Evolutionary conservation across 495 filamentous ascomycete species (phyloP).

Genomic region (Coniosporium apollinis): DNA sequence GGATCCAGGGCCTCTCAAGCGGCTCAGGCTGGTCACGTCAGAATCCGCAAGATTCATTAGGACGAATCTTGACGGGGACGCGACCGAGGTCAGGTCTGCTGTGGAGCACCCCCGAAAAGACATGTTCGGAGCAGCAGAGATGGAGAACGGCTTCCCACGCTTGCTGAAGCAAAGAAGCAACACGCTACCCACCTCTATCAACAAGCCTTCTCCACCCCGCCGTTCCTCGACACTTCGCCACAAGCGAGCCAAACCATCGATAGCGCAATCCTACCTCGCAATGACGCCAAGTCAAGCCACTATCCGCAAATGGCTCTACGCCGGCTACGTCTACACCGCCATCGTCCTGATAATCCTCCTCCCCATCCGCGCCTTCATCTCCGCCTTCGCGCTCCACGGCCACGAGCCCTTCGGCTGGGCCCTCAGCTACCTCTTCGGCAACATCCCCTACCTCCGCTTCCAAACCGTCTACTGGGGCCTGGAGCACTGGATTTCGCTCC

Average conservation of each 20-base stretch:
- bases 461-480: slow-evolving; percentile 45
- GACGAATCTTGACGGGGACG: background rate
- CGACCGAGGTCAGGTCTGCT: slow-evolving; percentile 10
- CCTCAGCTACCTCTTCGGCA: slow-evolving; percentile 73
- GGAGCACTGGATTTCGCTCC: slow-evolving; percentile 60
- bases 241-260: slow-evolving; percentile 51
- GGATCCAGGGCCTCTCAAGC: slow-evolving; percentile 1
- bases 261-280: slow-evolving; percentile 55
- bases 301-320: slow-evolving; percentile 67
- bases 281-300: slow-evolving; percentile 64
- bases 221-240: background rate
- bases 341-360: slow-evolving; percentile 47
- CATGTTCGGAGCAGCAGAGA: background rate
- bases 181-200: slow-evolving; percentile 5
- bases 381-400: slow-evolving; percentile 44
- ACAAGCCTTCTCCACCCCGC: background rate
- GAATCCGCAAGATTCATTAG: background rate
- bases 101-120: slow-evolving; percentile 4
- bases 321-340: slow-evolving; percentile 54
- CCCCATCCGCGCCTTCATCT: slow-evolving; percentile 53
- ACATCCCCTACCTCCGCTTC: slow-evolving; percentile 37
- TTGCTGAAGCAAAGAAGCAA: background rate
- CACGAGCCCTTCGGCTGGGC: slow-evolving; percentile 87
- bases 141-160: background rate
- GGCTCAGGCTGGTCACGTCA: background rate